A percentile compares a stretch with the other conserved stretches of the same genome.
Evolutionary conservation across 345 rosid genomes (phyloP).

Genomic region (Pelargonium nanum): DNA sequence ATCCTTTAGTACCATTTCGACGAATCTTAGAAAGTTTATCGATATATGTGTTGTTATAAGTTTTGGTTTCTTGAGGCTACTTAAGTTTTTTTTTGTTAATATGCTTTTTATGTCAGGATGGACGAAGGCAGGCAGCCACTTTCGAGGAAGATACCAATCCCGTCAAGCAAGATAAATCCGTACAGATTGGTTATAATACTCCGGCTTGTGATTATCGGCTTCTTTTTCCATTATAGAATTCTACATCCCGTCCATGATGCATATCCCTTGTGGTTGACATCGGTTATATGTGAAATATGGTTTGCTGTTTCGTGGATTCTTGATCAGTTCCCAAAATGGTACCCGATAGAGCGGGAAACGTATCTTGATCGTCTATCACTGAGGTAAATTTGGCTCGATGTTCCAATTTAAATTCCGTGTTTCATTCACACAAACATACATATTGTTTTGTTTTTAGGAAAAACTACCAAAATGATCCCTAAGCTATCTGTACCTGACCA

Average conservation of each 20-base stretch:
- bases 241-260: slow-evolving; percentile 88
- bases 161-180: slow-evolving; percentile 95
- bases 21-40: no score
- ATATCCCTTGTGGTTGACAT: slow-evolving; percentile 87
- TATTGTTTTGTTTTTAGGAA: no score
- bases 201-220: slow-evolving; percentile 81
- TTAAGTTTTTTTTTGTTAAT: no score
- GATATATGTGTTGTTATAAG: no score
- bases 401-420: neutral
- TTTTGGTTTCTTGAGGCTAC: no score
- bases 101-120: slow-evolving; percentile 69
- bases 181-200: slow-evolving; percentile 72
- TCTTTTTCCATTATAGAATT: slow-evolving; percentile 88
- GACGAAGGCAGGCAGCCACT: slow-evolving; percentile 99
- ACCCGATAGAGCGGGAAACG: slow-evolving; percentile 81
- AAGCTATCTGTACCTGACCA: no score
- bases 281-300: slow-evolving; percentile 98
- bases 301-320: slow-evolving; percentile 96
- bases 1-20: no score
- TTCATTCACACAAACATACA: no score
- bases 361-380: slow-evolving; percentile 88
- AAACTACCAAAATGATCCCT: no score
- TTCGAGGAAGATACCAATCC: slow-evolving; percentile 84
- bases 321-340: slow-evolving; percentile 98
- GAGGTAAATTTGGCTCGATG: slow-evolving; percentile 36